Conservation (phyloP, 2,329 filamentous ascomycete genomes). For the Exserohilum rostratum region DNA sequence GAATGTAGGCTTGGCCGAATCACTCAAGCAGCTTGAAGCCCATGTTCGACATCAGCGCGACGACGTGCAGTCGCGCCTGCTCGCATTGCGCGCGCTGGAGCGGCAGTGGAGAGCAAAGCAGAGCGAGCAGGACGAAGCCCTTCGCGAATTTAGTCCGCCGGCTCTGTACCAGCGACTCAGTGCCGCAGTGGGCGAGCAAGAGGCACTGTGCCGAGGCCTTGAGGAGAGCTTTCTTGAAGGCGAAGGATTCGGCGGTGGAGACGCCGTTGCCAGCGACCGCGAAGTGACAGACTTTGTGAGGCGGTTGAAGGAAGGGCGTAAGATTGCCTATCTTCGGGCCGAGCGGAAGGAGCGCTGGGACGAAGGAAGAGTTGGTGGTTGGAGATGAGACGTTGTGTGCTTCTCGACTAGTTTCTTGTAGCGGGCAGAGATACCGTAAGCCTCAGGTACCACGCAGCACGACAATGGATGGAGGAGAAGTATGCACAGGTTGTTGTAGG, state of each 20-base stretch:
- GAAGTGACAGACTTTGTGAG: slow-evolving; percentile 86
- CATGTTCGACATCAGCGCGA: slow-evolving; percentile 67
- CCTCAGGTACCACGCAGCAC: neutral
- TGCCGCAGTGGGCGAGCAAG: slow-evolving; percentile 81
- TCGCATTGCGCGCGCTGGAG: slow-evolving; percentile 84
- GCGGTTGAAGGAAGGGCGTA: slow-evolving; percentile 79
- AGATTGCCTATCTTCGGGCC: slow-evolving; percentile 76
- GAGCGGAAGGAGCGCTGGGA: slow-evolving; percentile 95
- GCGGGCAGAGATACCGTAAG: neutral
- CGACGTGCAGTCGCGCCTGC: slow-evolving; percentile 77
- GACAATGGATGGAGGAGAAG: neutral
- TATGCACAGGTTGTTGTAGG: neutral
- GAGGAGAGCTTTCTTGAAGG: slow-evolving; percentile 92
- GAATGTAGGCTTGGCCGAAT: slow-evolving; percentile 73
- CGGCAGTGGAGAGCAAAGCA: slow-evolving; percentile 92
- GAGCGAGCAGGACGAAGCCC: slow-evolving; percentile 81
- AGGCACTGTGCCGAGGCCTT: slow-evolving; percentile 76
- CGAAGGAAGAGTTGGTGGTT: slow-evolving; percentile 91
- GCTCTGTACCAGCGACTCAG: slow-evolving; percentile 82
- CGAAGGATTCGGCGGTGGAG: slow-evolving; percentile 49
- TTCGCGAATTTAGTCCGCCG: slow-evolving; percentile 84
- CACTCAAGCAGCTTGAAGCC: slow-evolving; percentile 66
- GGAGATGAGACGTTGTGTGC: slow-evolving; percentile 62
- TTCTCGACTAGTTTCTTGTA: neutral
- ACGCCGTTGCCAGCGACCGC: slow-evolving; percentile 69